Conservation (phyloP, 2,329 filamentous ascomycete genomes). For the Fusarium tuaranense region DNA sequence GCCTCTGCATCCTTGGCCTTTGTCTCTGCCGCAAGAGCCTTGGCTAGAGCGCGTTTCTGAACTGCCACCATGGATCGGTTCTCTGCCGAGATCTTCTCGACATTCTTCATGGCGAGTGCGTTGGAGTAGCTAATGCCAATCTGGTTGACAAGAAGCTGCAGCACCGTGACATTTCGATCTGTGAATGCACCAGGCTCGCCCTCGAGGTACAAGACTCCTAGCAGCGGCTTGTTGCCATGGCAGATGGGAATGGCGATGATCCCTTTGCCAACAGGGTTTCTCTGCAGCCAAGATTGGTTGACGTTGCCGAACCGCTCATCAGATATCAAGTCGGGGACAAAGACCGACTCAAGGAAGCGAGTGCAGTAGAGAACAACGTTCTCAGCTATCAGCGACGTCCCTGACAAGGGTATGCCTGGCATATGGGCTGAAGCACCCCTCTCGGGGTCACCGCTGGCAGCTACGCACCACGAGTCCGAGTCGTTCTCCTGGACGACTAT, state of each 20-base stretch:
- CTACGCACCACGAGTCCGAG: conserved; percentile 75
- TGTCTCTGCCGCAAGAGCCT: conserved; percentile 78
- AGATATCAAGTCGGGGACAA: conserved; percentile 77
- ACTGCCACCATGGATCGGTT: conserved; percentile 83
- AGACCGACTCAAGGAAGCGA: conserved; percentile 80
- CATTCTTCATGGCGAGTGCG: conserved; percentile 74
- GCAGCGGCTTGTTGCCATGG: conserved; percentile 76
- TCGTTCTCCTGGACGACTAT: conserved; percentile 79
- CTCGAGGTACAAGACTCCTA: conserved; percentile 82
- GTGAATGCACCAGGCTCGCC: conserved; percentile 81
- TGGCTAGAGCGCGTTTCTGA: conserved; percentile 78
- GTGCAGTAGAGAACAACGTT: conserved; percentile 83
- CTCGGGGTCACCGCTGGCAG: conserved; percentile 79
- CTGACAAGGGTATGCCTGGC: conserved; percentile 72
- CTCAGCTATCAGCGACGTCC: conserved; percentile 77
- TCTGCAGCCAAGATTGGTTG: conserved; percentile 73
- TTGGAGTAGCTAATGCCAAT: conserved; percentile 80
- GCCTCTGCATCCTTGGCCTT: conserved; percentile 83
- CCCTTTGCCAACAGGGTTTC: conserved; percentile 77
- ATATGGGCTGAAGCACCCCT: conserved; percentile 74
- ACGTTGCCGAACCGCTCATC: conserved; percentile 86
- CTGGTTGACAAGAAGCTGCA: conserved; percentile 81
- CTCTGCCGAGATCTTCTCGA: conserved; percentile 82
- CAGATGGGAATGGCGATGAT: conserved; percentile 85
- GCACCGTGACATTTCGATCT: conserved; percentile 75